Evolutionary conservation across 164 flowering plant species (phyloP).

Genomic region (Stephania yunnanensis): DNA sequence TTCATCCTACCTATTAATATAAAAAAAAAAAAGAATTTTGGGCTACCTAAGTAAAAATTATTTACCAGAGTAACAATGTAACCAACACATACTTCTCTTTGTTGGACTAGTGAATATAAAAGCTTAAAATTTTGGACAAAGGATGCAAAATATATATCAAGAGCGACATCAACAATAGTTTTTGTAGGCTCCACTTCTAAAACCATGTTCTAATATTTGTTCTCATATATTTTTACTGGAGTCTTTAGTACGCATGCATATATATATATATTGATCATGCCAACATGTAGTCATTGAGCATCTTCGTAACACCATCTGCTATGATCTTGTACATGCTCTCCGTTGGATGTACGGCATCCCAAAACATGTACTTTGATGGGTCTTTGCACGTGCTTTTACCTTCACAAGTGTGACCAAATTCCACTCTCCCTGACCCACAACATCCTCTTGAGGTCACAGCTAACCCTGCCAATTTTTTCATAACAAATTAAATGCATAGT

Average conservation of each 20-base stretch:
- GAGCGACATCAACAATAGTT: no score
- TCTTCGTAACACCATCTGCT: constrained; percentile 20
- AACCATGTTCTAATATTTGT: no score
- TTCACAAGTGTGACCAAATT: constrained; percentile 39
- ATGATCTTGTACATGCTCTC: constrained; percentile 48
- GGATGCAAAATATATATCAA: no score
- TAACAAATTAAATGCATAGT: no score
- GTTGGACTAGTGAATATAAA: no score
- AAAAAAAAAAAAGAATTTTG: no score
- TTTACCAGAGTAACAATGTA: no score
- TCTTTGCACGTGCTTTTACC: constrained; percentile 39
- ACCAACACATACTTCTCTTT: no score
- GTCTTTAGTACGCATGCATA: neutral
- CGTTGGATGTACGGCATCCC: constrained; percentile 78
- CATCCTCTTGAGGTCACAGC: constrained; percentile 50
- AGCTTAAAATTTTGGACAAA: no score
- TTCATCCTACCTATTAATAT: no score
- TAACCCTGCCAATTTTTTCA: constrained; percentile 33
- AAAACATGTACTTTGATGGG: constrained; percentile 37
- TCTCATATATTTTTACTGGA: neutral
- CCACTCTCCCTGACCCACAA: constrained; percentile 55
- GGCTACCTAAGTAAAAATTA: no score
- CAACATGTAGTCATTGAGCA: neutral
- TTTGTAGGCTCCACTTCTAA: no score
- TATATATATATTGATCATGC: neutral